Conservation (phyloP, 495 filamentous ascomycete species). For the Sabuloglossum arenarium region DNA sequence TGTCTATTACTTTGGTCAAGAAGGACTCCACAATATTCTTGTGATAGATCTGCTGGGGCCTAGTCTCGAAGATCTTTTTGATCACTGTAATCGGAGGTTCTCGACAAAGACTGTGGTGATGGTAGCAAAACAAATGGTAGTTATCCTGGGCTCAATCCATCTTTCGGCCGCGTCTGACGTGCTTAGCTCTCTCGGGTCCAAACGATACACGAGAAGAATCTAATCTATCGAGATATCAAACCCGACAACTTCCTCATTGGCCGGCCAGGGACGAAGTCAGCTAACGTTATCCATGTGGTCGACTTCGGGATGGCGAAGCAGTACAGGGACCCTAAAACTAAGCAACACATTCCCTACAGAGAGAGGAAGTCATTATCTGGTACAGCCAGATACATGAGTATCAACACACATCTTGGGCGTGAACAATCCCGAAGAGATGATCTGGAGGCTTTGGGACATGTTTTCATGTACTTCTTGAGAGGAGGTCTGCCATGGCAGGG, state of each 20-base stretch:
- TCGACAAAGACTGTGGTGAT: constrained; percentile 95
- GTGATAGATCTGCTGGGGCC: constrained; percentile 96
- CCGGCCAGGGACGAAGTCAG: constrained; percentile 72
- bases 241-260: constrained; percentile 99
- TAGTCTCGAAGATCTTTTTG: constrained; percentile 92
- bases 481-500: constrained; percentile 97
- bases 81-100: constrained; percentile 92
- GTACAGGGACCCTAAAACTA: constrained; percentile 96
- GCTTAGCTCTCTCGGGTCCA: constrained; percentile 80
- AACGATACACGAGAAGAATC: constrained; percentile 99
- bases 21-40: constrained; percentile 96
- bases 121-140: constrained; percentile 98
- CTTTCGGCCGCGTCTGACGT: not conserved
- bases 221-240: constrained; percentile 99
- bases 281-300: constrained; percentile 96
- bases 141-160: constrained; percentile 11
- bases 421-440: constrained; percentile 96
- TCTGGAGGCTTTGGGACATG: constrained; percentile 86
- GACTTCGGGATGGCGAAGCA: constrained; percentile 99
- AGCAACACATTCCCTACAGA: constrained; percentile 96
- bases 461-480: constrained; percentile 98
- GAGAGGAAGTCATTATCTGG: constrained; percentile 95
- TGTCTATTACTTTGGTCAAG: constrained; percentile 99
- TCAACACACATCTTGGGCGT: constrained; percentile 93
- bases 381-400: constrained; percentile 97